Evolutionary conservation across 495 filamentous ascomycete species (phyloP).

Genomic region (Durotheca rogersii): DNA sequence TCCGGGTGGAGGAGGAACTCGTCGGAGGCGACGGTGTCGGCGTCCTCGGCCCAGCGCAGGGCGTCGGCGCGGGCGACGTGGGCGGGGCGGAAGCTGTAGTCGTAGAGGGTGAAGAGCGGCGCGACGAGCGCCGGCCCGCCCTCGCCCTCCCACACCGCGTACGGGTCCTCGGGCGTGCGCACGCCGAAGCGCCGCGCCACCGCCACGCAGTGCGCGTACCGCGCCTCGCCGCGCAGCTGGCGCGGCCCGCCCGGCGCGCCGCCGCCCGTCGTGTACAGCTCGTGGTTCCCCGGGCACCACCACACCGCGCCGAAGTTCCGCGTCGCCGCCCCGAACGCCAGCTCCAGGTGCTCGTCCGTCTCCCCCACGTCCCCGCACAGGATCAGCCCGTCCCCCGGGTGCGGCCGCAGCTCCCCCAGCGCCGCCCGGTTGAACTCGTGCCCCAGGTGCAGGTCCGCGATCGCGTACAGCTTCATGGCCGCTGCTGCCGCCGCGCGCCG

Average conservation of each 20-base stretch:
- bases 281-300: slow-evolving; percentile 41
- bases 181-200: slow-evolving; percentile 34
- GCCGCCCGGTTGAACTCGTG: slow-evolving; percentile 35
- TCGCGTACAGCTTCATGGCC: slow-evolving; percentile 39
- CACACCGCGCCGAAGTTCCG: slow-evolving; percentile 33
- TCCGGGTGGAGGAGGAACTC: slow-evolving; percentile 38
- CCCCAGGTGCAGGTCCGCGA: slow-evolving; percentile 40
- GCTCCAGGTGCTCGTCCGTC: slow-evolving; percentile 31
- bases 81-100: slow-evolving; percentile 39
- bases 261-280: slow-evolving; percentile 36
- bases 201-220: slow-evolving; percentile 34
- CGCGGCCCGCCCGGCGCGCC: slow-evolving; percentile 18
- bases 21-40: slow-evolving; percentile 36
- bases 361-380: slow-evolving; percentile 40
- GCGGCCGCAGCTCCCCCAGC: slow-evolving; percentile 30
- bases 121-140: slow-evolving; percentile 32
- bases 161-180: slow-evolving; percentile 38
- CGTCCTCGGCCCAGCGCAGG: slow-evolving; percentile 36
- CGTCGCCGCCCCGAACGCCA: slow-evolving; percentile 31
- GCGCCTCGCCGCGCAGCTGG: slow-evolving; percentile 28
- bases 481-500: neutral
- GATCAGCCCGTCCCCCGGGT: slow-evolving; percentile 38
- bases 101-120: slow-evolving; percentile 40
- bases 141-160: slow-evolving; percentile 33
- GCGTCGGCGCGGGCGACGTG: slow-evolving; percentile 31